Evolutionary conservation across 768 basidiomycete species (phyloP).

Genomic region (Suillus variegatus): DNA sequence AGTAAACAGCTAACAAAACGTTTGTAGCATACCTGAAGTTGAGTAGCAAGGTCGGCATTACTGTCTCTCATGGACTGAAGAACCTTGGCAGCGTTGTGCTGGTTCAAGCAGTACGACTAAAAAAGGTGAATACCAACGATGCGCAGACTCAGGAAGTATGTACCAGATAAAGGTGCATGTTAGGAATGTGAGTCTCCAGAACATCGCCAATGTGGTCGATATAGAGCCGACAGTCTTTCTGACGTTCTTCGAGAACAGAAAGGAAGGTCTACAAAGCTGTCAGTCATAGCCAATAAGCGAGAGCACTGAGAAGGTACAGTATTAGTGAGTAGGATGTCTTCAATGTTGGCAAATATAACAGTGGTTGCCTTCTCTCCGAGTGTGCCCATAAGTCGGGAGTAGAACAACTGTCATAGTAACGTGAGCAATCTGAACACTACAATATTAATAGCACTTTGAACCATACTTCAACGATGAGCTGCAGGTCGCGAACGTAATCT

Average conservation of each 20-base stretch:
- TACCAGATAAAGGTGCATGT: slow-evolving; percentile 83
- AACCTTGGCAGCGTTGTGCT: slow-evolving; percentile 72
- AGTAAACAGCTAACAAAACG: neutral
- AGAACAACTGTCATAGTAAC: slow-evolving; percentile 64
- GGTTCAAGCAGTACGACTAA: slow-evolving; percentile 91
- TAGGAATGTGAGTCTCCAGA: slow-evolving; percentile 68
- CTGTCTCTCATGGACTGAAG: slow-evolving; percentile 72
- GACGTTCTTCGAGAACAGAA: slow-evolving; percentile 87
- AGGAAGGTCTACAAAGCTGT: slow-evolving; percentile 61
- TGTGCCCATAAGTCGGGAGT: slow-evolving; percentile 70
- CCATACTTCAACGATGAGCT: slow-evolving; percentile 85
- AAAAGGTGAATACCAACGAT: neutral
- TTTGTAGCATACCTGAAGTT: slow-evolving; percentile 56
- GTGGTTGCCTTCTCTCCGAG: slow-evolving; percentile 76
- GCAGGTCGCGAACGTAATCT: slow-evolving; percentile 88
- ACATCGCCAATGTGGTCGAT: slow-evolving; percentile 89
- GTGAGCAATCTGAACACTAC: slow-evolving; percentile 8
- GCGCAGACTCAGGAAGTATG: slow-evolving; percentile 18
- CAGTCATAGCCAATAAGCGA: neutral
- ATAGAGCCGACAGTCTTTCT: slow-evolving; percentile 90
- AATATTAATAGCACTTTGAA: neutral
- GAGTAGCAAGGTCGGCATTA: slow-evolving; percentile 62
- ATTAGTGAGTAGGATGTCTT: slow-evolving; percentile 88
- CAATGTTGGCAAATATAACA: slow-evolving; percentile 90
- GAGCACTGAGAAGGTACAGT: slow-evolving; percentile 49